phyloP scores from a whole-genome alignment of 495 filamentous ascomycete species.

The Sphaerosporella brunnea region DNA sequence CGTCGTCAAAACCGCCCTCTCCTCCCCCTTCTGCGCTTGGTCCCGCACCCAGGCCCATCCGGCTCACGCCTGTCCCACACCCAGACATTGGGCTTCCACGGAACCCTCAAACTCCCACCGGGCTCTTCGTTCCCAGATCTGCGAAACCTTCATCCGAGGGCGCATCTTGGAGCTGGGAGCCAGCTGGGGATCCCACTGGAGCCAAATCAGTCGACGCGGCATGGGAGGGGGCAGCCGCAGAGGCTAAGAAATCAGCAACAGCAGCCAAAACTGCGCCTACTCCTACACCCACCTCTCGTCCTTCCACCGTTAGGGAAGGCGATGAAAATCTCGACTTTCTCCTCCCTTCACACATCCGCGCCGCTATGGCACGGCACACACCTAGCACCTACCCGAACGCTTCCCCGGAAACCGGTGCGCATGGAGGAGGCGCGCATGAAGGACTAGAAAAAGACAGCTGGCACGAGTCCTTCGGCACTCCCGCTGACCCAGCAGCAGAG shows the following conservation, averaged over 20 bases:
- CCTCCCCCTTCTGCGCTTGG: too few species aligned
- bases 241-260: neutral
- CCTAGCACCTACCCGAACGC: neutral
- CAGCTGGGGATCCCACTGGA: neutral
- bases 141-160: neutral
- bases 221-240: too few species aligned
- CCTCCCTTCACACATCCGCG: neutral
- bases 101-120: neutral
- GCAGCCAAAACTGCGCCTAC: neutral
- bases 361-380: neutral
- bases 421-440: too few species aligned
- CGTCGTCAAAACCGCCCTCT: too few species aligned
- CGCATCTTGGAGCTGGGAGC: neutral
- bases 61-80: too few species aligned
- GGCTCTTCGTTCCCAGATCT: neutral
- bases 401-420: neutral
- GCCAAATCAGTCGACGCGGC: neutral
- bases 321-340: neutral
- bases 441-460: conserved; percentile 3
- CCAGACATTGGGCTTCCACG: neutral
- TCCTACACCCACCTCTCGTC: neutral
- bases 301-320: neutral
- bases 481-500: neutral
- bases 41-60: too few species aligned
- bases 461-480: conserved; percentile 3